Evolutionary conservation across 73 alveolate species (phyloP).

Genomic region (Paramecium pentaurelia): DNA sequence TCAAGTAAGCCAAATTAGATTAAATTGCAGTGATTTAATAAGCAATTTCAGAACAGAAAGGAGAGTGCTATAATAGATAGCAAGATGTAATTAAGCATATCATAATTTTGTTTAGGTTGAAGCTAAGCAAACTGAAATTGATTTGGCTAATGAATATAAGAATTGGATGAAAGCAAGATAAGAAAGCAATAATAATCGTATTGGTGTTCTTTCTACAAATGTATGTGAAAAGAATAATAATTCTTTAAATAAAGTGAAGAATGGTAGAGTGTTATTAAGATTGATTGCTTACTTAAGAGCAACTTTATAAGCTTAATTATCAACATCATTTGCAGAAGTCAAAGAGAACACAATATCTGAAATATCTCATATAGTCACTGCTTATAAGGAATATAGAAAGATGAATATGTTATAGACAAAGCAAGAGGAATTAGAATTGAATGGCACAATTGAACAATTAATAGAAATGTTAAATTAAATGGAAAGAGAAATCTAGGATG

Average conservation of each 20-base stretch:
- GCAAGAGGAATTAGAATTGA: background rate
- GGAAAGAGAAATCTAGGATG: constrained; percentile 3
- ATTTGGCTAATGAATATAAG: constrained; percentile 31
- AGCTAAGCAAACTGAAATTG: background rate
- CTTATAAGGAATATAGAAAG: constrained; percentile 4
- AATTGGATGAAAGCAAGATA: constrained; percentile 3
- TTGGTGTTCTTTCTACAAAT: background rate
- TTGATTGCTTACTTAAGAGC: background rate
- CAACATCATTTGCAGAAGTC: background rate
- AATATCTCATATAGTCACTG: background rate
- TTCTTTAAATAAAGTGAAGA: constrained; percentile 11
- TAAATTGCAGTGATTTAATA: background rate
- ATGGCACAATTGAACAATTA: constrained; percentile 36
- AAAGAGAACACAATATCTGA: background rate
- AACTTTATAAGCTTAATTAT: background rate
- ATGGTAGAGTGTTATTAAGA: constrained; percentile 26
- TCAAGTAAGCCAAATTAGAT: constrained; percentile 1
- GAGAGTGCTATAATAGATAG: constrained; percentile 33
- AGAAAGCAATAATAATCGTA: background rate
- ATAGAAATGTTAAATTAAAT: background rate
- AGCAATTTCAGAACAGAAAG: constrained; percentile 17
- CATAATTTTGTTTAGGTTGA: background rate
- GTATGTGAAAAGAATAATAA: constrained; percentile 25
- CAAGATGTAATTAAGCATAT: background rate
- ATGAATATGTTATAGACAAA: background rate